Percentiles rank a stretch among this genome's conserved stretches.
Evolutionary conservation across 768 basidiomycete genomes (phyloP).

Genomic region (Chiua virens): DNA sequence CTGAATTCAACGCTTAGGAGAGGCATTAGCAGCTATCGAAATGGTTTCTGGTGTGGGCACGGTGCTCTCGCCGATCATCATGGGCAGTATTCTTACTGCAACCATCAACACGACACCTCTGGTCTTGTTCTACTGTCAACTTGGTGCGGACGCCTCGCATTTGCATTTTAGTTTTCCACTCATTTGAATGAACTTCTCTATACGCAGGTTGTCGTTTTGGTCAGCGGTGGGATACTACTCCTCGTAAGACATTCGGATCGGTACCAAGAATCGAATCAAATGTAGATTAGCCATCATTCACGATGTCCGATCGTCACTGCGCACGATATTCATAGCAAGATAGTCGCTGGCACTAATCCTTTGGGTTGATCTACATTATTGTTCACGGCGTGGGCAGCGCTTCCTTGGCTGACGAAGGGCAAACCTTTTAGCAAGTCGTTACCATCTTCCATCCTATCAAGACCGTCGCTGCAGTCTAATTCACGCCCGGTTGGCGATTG

Average conservation of each 20-base stretch:
- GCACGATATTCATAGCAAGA: not conserved
- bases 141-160: conserved; percentile 9
- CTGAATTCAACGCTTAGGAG: conserved; percentile 14
- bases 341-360: no score
- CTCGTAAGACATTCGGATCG: conserved; percentile 25
- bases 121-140: conserved; percentile 25
- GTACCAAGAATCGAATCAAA: conserved; percentile 11
- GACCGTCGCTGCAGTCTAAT: no score
- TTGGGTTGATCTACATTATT: no score
- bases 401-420: no score
- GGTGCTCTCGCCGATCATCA: conserved; percentile 28
- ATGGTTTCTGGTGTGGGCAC: conserved; percentile 24
- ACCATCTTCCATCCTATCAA: no score
- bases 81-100: conserved; percentile 28
- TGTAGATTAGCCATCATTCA: not conserved
- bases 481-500: no score
- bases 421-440: no score
- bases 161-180: not conserved
- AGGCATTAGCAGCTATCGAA: conserved; percentile 28
- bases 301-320: no score
- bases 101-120: conserved; percentile 22
- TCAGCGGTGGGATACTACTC: conserved; percentile 20
- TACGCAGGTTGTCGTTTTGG: conserved; percentile 14
- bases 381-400: no score
- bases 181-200: not conserved